These are phyloP conservation scores for Gliomastix tumulicola DNA, from an alignment of 2,329 filamentous ascomycete species.

Conservation along the genomic window DNA sequence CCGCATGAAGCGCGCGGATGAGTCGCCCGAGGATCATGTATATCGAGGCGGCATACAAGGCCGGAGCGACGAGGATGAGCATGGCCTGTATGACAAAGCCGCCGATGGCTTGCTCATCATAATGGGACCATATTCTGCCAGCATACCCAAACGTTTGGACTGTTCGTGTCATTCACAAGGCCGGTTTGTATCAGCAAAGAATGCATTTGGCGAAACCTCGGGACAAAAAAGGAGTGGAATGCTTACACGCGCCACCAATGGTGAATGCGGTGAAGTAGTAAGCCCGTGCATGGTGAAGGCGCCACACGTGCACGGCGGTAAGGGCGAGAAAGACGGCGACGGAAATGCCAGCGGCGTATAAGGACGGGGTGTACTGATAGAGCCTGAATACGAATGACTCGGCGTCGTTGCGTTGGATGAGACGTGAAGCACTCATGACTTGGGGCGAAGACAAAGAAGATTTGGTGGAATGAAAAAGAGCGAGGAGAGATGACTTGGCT, in stretches of 20 bases:
- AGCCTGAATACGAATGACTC: constrained; percentile 4
- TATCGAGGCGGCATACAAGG: constrained; percentile 40
- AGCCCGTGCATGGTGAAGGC: constrained; percentile 32
- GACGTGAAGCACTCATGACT: too few species aligned
- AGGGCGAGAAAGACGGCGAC: constrained; percentile 32
- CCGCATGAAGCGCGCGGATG: constrained; percentile 27
- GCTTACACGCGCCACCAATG: constrained; percentile 39
- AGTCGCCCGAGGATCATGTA: constrained; percentile 43
- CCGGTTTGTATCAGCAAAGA: too few species aligned
- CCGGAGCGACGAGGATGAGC: constrained; percentile 37
- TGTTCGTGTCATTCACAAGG: too few species aligned
- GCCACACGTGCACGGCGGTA: constrained; percentile 34
- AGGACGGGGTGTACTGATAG: constrained; percentile 6
- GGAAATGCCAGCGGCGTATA: constrained; percentile 35
- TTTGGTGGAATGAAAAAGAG: too few species aligned
- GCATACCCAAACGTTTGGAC: constrained; percentile 37
- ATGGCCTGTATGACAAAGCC: constrained; percentile 32
- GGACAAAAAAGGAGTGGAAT: neutral
- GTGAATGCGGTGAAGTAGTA: constrained; percentile 44
- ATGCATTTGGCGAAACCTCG: too few species aligned
- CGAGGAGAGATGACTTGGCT: too few species aligned
- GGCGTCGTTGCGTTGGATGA: neutral
- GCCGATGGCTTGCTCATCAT: constrained; percentile 2
- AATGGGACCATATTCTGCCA: constrained; percentile 13
- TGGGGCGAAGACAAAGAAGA: too few species aligned